phyloP scores from a whole-genome alignment of 2,329 filamentous ascomycete species.

The Geosmithia flava region DNA sequence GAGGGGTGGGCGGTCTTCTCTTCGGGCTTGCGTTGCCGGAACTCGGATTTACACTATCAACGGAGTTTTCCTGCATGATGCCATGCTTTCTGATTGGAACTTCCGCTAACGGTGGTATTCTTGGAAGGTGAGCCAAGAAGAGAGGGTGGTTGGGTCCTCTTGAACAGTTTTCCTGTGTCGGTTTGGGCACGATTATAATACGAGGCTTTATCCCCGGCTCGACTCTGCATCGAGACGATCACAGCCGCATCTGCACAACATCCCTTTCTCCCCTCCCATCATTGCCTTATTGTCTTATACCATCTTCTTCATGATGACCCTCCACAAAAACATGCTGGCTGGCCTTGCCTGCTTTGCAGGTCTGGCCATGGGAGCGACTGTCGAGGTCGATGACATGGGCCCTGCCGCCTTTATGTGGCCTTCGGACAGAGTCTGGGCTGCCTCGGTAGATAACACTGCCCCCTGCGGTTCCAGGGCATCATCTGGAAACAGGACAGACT shows the following conservation, averaged over 20 bases:
- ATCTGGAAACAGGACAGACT: constrained; percentile 37
- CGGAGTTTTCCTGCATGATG: neutral
- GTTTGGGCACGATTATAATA: neutral
- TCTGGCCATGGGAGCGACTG: neutral
- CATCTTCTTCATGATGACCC: neutral
- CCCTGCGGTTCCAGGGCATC: constrained; percentile 42
- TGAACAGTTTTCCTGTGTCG: neutral
- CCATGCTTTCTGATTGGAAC: neutral
- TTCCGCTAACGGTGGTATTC: neutral
- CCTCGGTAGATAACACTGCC: constrained; percentile 38
- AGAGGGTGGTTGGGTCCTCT: neutral
- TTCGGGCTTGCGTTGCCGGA: neutral
- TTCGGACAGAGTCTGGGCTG: constrained; percentile 40
- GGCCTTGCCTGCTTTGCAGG: neutral
- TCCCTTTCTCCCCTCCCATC: neutral
- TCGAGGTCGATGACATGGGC: constrained; percentile 24
- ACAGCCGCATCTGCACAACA: neutral
- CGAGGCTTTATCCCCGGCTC: neutral
- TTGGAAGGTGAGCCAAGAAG: neutral
- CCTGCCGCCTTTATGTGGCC: constrained; percentile 52
- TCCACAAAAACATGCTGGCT: neutral
- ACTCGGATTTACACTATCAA: neutral
- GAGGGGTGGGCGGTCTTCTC: too few species aligned
- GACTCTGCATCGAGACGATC: neutral
- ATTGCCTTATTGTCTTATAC: neutral